Evolutionary conservation across 805 yeast species (phyloP).

Genomic region (Candida takata): DNA sequence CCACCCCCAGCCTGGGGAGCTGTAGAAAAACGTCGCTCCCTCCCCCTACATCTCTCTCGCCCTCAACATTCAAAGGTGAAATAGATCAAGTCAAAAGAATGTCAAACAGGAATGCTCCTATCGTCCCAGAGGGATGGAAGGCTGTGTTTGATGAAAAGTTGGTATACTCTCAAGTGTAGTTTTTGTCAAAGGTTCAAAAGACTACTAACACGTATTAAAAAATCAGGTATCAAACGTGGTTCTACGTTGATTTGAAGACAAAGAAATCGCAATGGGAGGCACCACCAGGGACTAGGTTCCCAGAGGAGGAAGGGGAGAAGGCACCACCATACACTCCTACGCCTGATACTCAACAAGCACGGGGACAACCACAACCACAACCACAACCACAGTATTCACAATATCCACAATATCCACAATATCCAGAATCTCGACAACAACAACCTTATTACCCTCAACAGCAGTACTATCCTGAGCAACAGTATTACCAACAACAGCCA

Average conservation of each 20-base stretch:
- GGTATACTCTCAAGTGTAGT: neutral
- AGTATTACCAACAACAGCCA: slow-evolving; percentile 25
- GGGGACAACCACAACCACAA: slow-evolving; percentile 1
- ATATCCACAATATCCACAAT: slow-evolving; percentile 19
- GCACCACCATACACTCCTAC: slow-evolving; percentile 29
- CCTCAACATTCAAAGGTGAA: too few species aligned
- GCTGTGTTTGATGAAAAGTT: slow-evolving; percentile 61
- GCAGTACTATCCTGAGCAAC: slow-evolving; percentile 20
- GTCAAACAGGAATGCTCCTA: slow-evolving; percentile 29
- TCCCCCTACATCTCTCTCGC: too few species aligned
- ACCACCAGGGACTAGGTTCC: slow-evolving; percentile 53
- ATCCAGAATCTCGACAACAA: slow-evolving; percentile 22
- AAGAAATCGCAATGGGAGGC: slow-evolving; percentile 89
- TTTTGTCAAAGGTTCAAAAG: too few species aligned
- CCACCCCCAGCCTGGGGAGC: too few species aligned
- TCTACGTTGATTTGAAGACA: slow-evolving; percentile 67
- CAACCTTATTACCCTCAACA: slow-evolving; percentile 25
- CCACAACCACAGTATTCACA: neutral
- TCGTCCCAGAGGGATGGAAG: slow-evolving; percentile 64
- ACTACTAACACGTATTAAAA: too few species aligned
- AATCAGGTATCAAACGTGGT: slow-evolving; percentile 58
- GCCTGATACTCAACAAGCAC: slow-evolving; percentile 4
- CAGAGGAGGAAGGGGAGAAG: slow-evolving; percentile 28
- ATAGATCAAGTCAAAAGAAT: too few species aligned
- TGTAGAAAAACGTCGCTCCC: too few species aligned